Base-by-base conservation (phyloP, 1,139 yeast species). In the Ashbya aceris region DNA sequence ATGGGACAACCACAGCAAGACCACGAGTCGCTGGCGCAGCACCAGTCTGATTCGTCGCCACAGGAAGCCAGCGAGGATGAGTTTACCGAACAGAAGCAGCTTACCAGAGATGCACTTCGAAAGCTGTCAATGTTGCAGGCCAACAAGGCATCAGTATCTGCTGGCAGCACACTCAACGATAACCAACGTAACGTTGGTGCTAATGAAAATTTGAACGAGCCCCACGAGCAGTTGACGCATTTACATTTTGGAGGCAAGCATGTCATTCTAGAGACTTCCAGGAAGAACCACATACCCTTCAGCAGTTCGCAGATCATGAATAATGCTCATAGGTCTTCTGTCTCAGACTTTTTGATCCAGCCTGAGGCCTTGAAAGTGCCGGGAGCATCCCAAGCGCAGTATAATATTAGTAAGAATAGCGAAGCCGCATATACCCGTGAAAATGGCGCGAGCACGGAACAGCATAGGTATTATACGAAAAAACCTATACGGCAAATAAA, bases 401-500 rank as follows among this genome's bases (percentile, higher is more conserved):
- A 32, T 13, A 32, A 32, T 32, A 17, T 32, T 5, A 32, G 7
- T 17, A 13, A 10, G 12, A 32, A 7, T 7, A 34, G 26, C 8
- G 40, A 34, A 27, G n/a, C 31, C 6, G 32, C 33, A 11, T 7
- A 33, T 10, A 13, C 23, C 5, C n/a, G 38, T 9, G 12, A 11
- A 12, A 13, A 10, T 10, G 10, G n/a, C 30, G 11, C 4, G 11
- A 5, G 11, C 7, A 28, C 17, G 7, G 37, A 34, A n/a, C n/a
- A 13, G 13, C 14, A n/a, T 13, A 9, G 27, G 29, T 13, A 11
- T 32, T 20, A 20, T 34, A 43, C 44, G 23, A 50, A 45, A 30
- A 47, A 51, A 26, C 45, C 42, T 32, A 47, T 67, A 10, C 67
- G 77, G 54, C 86, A 80, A 50, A 76, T 81, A 39, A 76, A 76